Evolutionary conservation across 441 rosid species (phyloP).

Genomic region (Theobroma grandiflorum): DNA sequence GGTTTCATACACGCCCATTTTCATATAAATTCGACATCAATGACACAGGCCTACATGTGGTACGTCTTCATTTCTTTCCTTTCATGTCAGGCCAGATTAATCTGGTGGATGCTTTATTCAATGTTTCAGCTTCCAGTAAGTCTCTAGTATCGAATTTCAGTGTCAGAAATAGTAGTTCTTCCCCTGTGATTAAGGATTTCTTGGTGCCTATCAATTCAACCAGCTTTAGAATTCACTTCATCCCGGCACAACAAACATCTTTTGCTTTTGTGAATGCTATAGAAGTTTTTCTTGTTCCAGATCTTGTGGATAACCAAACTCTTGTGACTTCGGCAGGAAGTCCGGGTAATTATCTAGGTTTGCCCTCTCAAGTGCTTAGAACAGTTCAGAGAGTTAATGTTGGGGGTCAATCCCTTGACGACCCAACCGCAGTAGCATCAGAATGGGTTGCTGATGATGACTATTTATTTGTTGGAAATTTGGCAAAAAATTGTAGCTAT

Average conservation of each 20-base stretch:
- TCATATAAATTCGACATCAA: conserved; percentile 45
- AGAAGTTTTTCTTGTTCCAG: conserved; percentile 52
- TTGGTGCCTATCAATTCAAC: conserved; percentile 33
- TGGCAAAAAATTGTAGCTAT: conserved; percentile 24
- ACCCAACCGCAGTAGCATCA: conserved; percentile 28
- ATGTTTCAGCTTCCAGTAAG: conserved; percentile 48
- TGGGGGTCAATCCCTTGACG: conserved; percentile 42
- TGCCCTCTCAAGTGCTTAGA: conserved; percentile 43
- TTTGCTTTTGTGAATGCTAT: conserved; percentile 67
- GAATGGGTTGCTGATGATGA: conserved; percentile 62
- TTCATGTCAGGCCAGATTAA: conserved; percentile 24
- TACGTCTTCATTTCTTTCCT: conserved; percentile 65
- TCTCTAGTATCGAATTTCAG: conserved; percentile 43
- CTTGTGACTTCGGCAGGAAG: conserved; percentile 27
- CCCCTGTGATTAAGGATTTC: conserved; percentile 35
- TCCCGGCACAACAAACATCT: conserved; percentile 33
- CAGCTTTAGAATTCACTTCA: conserved; percentile 33
- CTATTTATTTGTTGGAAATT: conserved; percentile 29
- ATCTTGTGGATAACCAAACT: conserved; percentile 31
- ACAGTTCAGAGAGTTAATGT: conserved; percentile 57
- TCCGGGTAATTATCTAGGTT: conserved; percentile 9
- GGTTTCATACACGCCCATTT: conserved; percentile 39
- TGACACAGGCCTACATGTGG: conserved; percentile 39
- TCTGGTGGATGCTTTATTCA: conserved; percentile 46
- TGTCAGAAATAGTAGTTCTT: conserved; percentile 5